Evolutionary conservation across 352 stramenopile species (phyloP).

Genomic region (Pythium myriotylum): DNA sequence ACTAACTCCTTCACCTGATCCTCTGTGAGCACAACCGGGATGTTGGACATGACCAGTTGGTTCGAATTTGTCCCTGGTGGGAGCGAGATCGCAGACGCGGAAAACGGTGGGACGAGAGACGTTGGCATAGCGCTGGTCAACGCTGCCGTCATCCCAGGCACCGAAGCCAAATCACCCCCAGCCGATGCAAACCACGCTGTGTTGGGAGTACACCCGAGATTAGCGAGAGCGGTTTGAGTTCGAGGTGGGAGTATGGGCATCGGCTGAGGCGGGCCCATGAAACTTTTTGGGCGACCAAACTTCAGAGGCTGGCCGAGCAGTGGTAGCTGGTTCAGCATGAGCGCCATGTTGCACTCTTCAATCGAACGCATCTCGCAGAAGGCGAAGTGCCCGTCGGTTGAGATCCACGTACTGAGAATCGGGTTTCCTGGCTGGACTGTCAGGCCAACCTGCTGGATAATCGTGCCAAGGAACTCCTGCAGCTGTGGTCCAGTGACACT

Average conservation of each 20-base stretch:
- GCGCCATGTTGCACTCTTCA: conserved; percentile 84
- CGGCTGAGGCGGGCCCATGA: conserved; percentile 79
- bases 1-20: conserved; percentile 86
- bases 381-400: conserved; percentile 82
- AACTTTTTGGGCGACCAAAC: conserved; percentile 84
- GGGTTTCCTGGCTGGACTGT: conserved; percentile 76
- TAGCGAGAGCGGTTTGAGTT: conserved; percentile 77
- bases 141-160: conserved; percentile 15
- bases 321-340: conserved; percentile 82
- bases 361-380: conserved; percentile 89
- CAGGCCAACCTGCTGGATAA: conserved; percentile 87
- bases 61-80: conserved; percentile 29
- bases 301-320: conserved; percentile 83
- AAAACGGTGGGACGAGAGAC: conserved; percentile 5
- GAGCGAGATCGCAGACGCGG: background rate
- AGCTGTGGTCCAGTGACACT: conserved; percentile 83
- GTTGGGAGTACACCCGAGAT: conserved; percentile 82
- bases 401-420: conserved; percentile 88
- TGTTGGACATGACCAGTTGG: conserved; percentile 81
- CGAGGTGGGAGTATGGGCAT: conserved; percentile 67
- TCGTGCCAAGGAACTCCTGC: conserved; percentile 86
- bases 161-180: conserved; percentile 15
- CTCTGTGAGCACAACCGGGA: conserved; percentile 72
- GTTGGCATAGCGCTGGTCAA: conserved; percentile 9
- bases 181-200: conserved; percentile 72